These are phyloP conservation scores for Apiotrichum montevideense DNA, from an alignment of 1,284 basidiomycete genomes.

Conservation along the genomic window DNA sequence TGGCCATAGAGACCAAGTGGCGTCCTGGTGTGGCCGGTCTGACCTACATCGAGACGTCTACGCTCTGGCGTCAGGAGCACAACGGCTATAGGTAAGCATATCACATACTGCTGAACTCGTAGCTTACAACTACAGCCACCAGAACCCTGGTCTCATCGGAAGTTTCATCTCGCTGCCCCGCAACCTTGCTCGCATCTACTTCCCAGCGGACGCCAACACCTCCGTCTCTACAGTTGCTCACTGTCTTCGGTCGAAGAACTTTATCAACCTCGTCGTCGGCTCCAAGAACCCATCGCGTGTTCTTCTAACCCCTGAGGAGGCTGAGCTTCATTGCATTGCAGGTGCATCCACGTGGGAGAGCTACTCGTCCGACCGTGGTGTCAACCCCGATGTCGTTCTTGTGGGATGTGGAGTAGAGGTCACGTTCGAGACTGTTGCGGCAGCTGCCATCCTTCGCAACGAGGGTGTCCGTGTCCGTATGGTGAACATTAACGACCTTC, in stretches of 20 bases:
- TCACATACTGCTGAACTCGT: no score
- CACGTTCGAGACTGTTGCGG: constrained; percentile 53
- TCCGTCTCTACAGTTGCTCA: constrained; percentile 69
- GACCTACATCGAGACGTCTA: constrained; percentile 16
- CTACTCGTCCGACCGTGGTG: constrained; percentile 49
- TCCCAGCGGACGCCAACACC: constrained; percentile 85
- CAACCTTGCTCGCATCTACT: constrained; percentile 68
- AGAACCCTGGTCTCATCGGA: constrained; percentile 76
- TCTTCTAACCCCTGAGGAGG: constrained; percentile 46
- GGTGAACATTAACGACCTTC: constrained; percentile 59
- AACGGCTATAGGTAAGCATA: no score
- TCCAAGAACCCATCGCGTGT: constrained; percentile 60
- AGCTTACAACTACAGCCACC: constrained; percentile 48
- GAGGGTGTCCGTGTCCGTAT: constrained; percentile 65
- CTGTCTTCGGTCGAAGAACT: constrained; percentile 73
- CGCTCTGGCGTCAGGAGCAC: constrained; percentile 60
- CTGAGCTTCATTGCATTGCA: constrained; percentile 63
- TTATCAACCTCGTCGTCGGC: constrained; percentile 60
- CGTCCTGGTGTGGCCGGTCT: constrained; percentile 51
- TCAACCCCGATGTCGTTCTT: constrained; percentile 52
- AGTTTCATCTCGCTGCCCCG: constrained; percentile 72
- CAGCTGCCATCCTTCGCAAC: constrained; percentile 65
- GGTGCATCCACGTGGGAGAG: constrained; percentile 53
- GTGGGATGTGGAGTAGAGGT: constrained; percentile 50
- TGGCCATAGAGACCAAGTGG: constrained; percentile 70